Conservation (phyloP, 192 early-diverging fungal genomes). For the Linderina pennispora region DNA sequence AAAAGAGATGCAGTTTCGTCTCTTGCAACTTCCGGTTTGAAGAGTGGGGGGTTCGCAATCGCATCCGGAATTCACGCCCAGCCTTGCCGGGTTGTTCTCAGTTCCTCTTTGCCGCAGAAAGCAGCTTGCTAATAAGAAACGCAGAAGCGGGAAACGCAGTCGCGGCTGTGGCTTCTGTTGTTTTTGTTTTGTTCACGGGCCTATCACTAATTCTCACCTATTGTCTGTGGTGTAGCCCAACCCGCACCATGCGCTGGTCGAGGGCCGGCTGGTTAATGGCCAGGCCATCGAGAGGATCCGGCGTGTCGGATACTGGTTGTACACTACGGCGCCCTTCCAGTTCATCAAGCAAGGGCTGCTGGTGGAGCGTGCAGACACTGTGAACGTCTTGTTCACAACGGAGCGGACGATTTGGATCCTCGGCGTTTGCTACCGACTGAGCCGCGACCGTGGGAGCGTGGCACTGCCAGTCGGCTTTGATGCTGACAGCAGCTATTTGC, state of each 20-base stretch:
- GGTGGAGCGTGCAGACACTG: conserved; percentile 41
- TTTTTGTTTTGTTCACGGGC: too few relatives aligned
- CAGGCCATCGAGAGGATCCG: conserved; percentile 42
- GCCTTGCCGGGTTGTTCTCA: too few relatives aligned
- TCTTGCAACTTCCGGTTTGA: too few relatives aligned
- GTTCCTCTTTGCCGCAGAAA: too few relatives aligned
- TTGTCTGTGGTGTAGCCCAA: too few relatives aligned
- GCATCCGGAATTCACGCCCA: too few relatives aligned
- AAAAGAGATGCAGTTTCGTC: too few relatives aligned
- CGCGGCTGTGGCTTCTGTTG: too few relatives aligned
- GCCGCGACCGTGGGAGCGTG: conserved; percentile 37
- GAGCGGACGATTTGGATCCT: conserved; percentile 44
- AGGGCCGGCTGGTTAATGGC: conserved; percentile 38
- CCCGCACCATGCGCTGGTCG: conserved; percentile 25
- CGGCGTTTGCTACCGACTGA: conserved; percentile 44
- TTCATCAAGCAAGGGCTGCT: conserved; percentile 48
- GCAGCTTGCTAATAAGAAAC: too few relatives aligned
- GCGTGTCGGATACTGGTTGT: conserved; percentile 47
- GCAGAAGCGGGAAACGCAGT: too few relatives aligned
- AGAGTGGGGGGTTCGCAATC: too few relatives aligned
- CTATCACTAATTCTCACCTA: too few relatives aligned
- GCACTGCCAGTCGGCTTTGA: conserved; percentile 35
- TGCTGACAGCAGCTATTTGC: conserved; percentile 38
- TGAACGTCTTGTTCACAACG: conserved; percentile 41
- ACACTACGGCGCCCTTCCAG: conserved; percentile 47